Evolutionary conservation across 1,284 basidiomycete genomes (phyloP).

Genomic region (Trichosporon sp.): DNA sequence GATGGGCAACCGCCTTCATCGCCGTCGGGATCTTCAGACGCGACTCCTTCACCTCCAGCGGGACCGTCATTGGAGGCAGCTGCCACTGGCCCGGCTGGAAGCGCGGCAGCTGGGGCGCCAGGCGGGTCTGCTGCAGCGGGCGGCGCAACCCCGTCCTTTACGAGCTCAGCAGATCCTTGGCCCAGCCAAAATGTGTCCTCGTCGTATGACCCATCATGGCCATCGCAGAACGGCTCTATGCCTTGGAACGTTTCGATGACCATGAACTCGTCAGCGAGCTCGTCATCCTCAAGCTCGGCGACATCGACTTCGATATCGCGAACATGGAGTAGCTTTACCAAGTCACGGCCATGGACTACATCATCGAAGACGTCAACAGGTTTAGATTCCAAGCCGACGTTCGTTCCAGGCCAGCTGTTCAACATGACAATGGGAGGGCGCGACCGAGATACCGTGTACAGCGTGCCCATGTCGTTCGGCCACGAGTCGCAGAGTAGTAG

Average conservation of each 20-base stretch:
- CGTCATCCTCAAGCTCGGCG: constrained; percentile 9
- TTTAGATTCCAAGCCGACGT: constrained; percentile 32
- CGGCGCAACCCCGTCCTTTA: not conserved
- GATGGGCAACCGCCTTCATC: not conserved
- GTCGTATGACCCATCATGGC: not conserved
- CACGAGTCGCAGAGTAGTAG: constrained; percentile 36
- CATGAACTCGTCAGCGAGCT: not conserved
- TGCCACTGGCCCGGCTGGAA: not conserved
- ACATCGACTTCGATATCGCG: constrained; percentile 16
- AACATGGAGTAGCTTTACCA: constrained; percentile 11
- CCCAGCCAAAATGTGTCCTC: constrained; percentile 4
- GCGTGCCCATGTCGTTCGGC: constrained; percentile 44
- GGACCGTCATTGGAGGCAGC: not conserved
- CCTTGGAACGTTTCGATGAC: not conserved
- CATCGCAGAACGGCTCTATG: not conserved
- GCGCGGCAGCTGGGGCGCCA: not conserved
- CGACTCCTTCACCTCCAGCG: not conserved
- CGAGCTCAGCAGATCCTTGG: not conserved
- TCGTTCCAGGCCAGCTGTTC: constrained; percentile 47
- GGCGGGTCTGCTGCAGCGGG: not conserved
- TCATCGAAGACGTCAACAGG: constrained; percentile 29
- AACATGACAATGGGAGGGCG: constrained; percentile 43
- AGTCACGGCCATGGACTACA: constrained; percentile 29
- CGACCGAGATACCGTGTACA: constrained; percentile 48
- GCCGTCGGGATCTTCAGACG: not conserved